A percentile compares a stretch with the other conserved stretches of the same genome.
phyloP scores from a whole-genome alignment of 1,139 yeast species.

The Lodderomyces elongisporus region DNA sequence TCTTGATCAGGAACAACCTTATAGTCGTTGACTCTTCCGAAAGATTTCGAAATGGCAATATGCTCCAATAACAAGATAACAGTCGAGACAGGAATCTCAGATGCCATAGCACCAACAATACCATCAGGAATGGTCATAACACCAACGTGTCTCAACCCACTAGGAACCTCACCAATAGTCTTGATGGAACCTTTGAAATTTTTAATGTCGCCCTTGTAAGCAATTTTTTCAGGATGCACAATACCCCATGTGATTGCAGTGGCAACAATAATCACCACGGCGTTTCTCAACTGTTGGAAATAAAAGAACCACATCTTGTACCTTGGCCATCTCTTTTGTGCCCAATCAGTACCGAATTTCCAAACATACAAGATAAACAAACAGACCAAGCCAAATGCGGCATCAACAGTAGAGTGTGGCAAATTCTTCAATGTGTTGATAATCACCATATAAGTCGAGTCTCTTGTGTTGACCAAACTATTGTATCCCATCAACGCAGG shows the following conservation, averaged over 20 bases:
- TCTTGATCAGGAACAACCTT: slow-evolving; percentile 92
- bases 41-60: slow-evolving; percentile 88
- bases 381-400: slow-evolving; percentile 82
- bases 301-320: slow-evolving; percentile 60
- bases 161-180: slow-evolving; percentile 73
- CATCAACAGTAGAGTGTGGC: slow-evolving; percentile 64
- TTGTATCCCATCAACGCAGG: slow-evolving; percentile 81
- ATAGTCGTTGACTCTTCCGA: slow-evolving; percentile 89
- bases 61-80: slow-evolving; percentile 84
- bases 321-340: slow-evolving; percentile 64
- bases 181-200: slow-evolving; percentile 46
- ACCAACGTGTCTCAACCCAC: slow-evolving; percentile 76
- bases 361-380: slow-evolving; percentile 64
- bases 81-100: slow-evolving; percentile 80
- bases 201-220: slow-evolving; percentile 29
- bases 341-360: slow-evolving; percentile 52
- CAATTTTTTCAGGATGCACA: slow-evolving; percentile 64
- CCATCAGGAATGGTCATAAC: slow-evolving; percentile 64
- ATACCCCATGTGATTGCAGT: slow-evolving; percentile 69
- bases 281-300: slow-evolving; percentile 71
- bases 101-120: slow-evolving; percentile 55
- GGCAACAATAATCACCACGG: slow-evolving; percentile 72
- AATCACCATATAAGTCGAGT: slow-evolving; percentile 62
- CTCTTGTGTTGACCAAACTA: slow-evolving; percentile 64
- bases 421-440: slow-evolving; percentile 70